Base-by-base conservation (phyloP, 2,329 filamentous ascomycete genomes). In the Claviceps humidiphila region DNA sequence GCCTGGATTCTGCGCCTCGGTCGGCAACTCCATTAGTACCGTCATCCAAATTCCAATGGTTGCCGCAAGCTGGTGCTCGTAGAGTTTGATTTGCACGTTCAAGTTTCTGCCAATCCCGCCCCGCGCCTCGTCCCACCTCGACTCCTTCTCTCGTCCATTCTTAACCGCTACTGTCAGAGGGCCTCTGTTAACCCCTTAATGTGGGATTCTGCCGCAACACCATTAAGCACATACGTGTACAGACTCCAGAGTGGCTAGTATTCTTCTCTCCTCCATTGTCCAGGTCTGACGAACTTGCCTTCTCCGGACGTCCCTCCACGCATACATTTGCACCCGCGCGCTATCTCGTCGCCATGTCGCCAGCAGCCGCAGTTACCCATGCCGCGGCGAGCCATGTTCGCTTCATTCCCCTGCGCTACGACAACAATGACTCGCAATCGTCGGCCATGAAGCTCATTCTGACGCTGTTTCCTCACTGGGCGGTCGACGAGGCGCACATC, bases 401-500 rank as follows among this genome's bases (percentile, higher is more conserved):
- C 60, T 76, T 77, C 70, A 86, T 97, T 54, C 79, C 88, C 51
- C 76, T 91, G 56, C 78, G 77, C 59, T 96, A 95, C 75, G 84
- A 87, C 68, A 81, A 81, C 67, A 73, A 79, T 59, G 82, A 94
- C 65, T 85, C 87, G 34, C 80, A 91, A 58, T 75, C 80, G 53
- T 94, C 91, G 20, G 91, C 90, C 51, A 75, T 87, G 56, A 78
- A 79, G 57, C 80, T 98, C 57, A 83, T 96, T 61, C 74, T 89
- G 59, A 79, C 87, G 30, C 75, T 96, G 56, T 80, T 84, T 54
- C 90, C 90, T 11, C 82, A 94, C 61, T 98, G 93, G 93, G 77
- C 82, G 59, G 76, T 78, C 47, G 73, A 78, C 39, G 81, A 83
- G 58, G 85, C 87, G 53, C 79, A 84, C 44, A 77, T 98, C 61